Evolutionary conservation across 441 rosid species (phyloP), one percentile per base, ranked within the genome.

Genomic region (Pelargonium fulgidum): DNA sequence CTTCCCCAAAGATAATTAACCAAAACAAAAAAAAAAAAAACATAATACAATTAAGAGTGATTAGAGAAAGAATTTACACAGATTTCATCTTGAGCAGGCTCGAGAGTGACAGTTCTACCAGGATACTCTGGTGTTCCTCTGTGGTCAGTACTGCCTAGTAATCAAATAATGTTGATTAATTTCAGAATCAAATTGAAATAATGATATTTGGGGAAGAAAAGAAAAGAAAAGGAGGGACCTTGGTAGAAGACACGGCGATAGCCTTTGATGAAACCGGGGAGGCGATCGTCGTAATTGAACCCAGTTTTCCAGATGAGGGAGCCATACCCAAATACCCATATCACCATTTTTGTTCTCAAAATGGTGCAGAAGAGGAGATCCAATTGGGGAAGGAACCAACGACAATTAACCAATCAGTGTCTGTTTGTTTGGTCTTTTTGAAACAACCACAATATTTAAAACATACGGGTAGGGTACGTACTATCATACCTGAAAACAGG

Each of bases 241-340:
- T 92, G 97, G 76, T 85, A 77, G 75, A 91, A 89, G 54, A 91
- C 93, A 16, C 95, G 94, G 75, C 96, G 88, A 79, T 91, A 87
- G 74, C 81, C 86, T 75, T 81, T 89, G 84, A 91, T 87, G 87
- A 78, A 91, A 68, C 97, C 98, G 47, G 85, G 84, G 44, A 91
- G 76, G 67, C 93, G 86, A 68, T 85, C 89, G 71, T 88, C 97
- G 63, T 75, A 83, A 45, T 78, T 77, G 50, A 91, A 89, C 45
- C 96, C 96, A 7, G 96, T 78, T 80, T 91, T 89, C 97, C 97
- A 89, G 45, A 89, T 86, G 3, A 90, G 77, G 77, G 96, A 87
- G 20, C 97, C 94, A 68, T 87, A 93, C 65, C 96, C 96, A 70
- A 90, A 93, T 44, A 86, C 93, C 96, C 97, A 91, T 85, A 86